These are phyloP conservation scores for Cynara cardunculus DNA, from an alignment of 129 eudicot genomes.

Conservation along the genomic window DNA sequence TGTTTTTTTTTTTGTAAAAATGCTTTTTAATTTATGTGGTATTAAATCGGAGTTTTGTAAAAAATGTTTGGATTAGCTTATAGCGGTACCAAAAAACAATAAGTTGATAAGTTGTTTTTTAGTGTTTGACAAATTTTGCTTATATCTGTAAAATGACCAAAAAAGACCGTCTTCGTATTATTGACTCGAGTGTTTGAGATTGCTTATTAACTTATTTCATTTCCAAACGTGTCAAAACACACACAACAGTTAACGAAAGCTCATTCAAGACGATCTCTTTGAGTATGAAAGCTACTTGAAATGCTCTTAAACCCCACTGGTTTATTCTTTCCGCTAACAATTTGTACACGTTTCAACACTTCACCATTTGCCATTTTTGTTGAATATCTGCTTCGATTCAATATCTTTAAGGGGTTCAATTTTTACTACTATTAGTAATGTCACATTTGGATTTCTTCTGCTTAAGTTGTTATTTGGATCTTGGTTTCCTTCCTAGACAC, in stretches of 20 bases:
- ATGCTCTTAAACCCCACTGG: conserved; percentile 12
- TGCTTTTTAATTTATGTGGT: too few relatives aligned
- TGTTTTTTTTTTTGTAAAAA: too few relatives aligned
- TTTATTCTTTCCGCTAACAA: not conserved
- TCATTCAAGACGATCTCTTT: not conserved
- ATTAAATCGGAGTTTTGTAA: too few relatives aligned
- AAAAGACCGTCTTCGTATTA: too few relatives aligned
- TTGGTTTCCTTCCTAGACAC: not conserved
- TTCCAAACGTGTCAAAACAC: not conserved
- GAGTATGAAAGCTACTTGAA: not conserved
- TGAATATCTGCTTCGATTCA: not conserved
- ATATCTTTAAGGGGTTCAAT: not conserved
- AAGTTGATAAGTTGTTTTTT: too few relatives aligned
- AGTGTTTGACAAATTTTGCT: too few relatives aligned
- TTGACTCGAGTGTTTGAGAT: too few relatives aligned
- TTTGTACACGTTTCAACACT: not conserved
- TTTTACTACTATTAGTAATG: conserved; percentile 1
- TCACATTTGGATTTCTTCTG: conserved; percentile 5
- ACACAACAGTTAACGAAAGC: not conserved
- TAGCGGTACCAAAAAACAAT: too few relatives aligned
- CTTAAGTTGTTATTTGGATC: not conserved
- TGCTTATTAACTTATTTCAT: too few relatives aligned
- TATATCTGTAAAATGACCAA: too few relatives aligned
- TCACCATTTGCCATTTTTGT: conserved; percentile 15
- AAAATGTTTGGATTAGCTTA: too few relatives aligned